A percentile compares a stretch with the other conserved stretches of the same genome.
These are phyloP conservation scores for Erysimum cheiri DNA, from an alignment of 441 rosid species.

Conservation along the genomic window DNA sequence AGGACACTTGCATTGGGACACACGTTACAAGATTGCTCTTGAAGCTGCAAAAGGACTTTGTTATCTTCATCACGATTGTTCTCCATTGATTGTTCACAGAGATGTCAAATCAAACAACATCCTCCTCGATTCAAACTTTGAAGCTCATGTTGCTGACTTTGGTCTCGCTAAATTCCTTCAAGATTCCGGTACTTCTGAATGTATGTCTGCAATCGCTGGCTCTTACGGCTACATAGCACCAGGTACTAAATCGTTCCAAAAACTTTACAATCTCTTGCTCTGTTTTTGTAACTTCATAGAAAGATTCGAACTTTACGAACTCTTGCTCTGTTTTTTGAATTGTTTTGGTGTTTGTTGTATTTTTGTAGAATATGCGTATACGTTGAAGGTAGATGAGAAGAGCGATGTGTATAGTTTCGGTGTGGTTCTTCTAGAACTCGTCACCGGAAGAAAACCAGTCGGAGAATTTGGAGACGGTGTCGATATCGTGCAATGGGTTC, in stretches of 20 bases:
- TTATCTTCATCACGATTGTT: slow-evolving; percentile 98
- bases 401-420: slow-evolving; percentile 98
- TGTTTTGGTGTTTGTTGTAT: slow-evolving; percentile 25
- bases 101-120: slow-evolving; percentile 97
- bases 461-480: slow-evolving; percentile 98
- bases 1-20: slow-evolving; percentile 93
- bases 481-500: slow-evolving; percentile 97
- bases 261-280: too few species aligned
- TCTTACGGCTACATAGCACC: slow-evolving; percentile 98
- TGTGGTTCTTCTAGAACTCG: slow-evolving; percentile 85
- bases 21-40: slow-evolving; percentile 94
- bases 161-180: slow-evolving; percentile 97
- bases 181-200: slow-evolving; percentile 96
- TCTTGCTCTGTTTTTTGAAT: slow-evolving; percentile 18
- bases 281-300: not conserved
- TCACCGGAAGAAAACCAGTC: slow-evolving; percentile 84
- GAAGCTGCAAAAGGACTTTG: slow-evolving; percentile 98
- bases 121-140: slow-evolving; percentile 84
- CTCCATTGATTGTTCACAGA: slow-evolving; percentile 89
- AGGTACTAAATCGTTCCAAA: slow-evolving; percentile 62
- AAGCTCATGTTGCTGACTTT: slow-evolving; percentile 98
- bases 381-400: slow-evolving; percentile 97
- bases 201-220: slow-evolving; percentile 99
- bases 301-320: not conserved
- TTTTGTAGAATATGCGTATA: slow-evolving; percentile 88